Evolutionary conservation across 2,329 filamentous ascomycete species (phyloP), one percentile per base, ranked within the genome.

Genomic region (Periconia sp.): DNA sequence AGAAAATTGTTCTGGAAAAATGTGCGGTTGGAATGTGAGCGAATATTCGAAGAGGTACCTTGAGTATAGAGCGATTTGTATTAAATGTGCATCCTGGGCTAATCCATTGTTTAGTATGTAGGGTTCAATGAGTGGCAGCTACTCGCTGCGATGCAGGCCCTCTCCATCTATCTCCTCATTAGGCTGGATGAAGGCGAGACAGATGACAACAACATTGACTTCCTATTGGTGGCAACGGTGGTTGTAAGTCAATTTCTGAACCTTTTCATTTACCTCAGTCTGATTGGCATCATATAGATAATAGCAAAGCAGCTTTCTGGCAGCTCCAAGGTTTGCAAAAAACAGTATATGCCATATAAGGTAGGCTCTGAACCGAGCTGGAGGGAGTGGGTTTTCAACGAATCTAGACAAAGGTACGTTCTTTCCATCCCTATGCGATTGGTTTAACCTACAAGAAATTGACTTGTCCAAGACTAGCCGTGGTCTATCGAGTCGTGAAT

Each of bases 1-100:
- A 65, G 67, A 38, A 74, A 69, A 39, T 42, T 76, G 16, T 74
- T 76, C 40, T 77, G 74, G 73, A 71, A 62, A 37, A 76, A 75
- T 50, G 72, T 77, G 16, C 50, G 57, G 17, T 31, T 63, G 17
- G 74, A 78, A 49, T 77, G 73, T 53, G 72, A 76, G 53, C 59
- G 64, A 5, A 40, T 74, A 3, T 54, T 42, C 40, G 52, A 50
- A 50, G 65, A 70, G 51, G 71, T 74, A 61, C 10, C 63, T 60
- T 30, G 17, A 6, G 10, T 23, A 23, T 25, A 17, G 13, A 9
- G 17, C 18, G 5, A 32, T 16, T 24, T n/a, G 9, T 31, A 12
- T 6, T 21, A 26, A 13, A 36, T 17, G 36, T 19, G 29, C 24
- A 13, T 3, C 12, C 28, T 19, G 21, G 22, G 19, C 12, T 33